Evolutionary conservation across 108 stramenopile genomes (phyloP), one percentile per base, ranked within the genome.

Genomic region (Mayamaea pseudoterrestris): DNA sequence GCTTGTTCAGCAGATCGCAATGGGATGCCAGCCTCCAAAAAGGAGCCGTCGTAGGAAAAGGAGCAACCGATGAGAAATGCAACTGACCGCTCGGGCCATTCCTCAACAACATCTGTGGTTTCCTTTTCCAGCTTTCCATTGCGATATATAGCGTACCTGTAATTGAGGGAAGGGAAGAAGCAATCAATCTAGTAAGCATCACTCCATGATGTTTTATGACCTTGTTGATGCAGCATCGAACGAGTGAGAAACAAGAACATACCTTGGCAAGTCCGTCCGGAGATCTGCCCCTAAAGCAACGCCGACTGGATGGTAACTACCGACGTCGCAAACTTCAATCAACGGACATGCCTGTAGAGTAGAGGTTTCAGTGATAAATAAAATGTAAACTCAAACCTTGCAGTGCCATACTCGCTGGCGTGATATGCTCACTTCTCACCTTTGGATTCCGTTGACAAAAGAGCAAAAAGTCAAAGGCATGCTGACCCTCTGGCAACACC

Each of bases 401-500:
- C n/a, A n/a, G n/a, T n/a, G n/a, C n/a, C n/a, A n/a, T n/a, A n/a
- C n/a, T n/a, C n/a, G n/a, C n/a, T n/a, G n/a, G n/a, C n/a, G n/a
- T n/a, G n/a, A n/a, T n/a, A n/a, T n/a, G n/a, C n/a, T n/a, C n/a
- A n/a, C n/a, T n/a, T n/a, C n/a, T n/a, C n/a, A n/a, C n/a, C n/a
- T n/a, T n/a, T 20, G 80, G 72, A 52, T 94, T 94, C 27, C 76
- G 66, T 53, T 87, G 75, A 66, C 93, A 94, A 66, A 94, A 94
- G 20, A 78, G 60, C 16, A 77, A 47, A 59, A 94, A 94, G 43
- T 94, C 93, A 56, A 71, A 79, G 2, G 93, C 86, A 32, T 47
- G 17, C 14, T 42, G 63, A 0, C 61, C 65, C 31, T 75, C 61
- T 14, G 80, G 86, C 49, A 94, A 50, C 13, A 89, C 71, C 12